Evolutionary conservation across 192 early-diverging fungal genomes (phyloP).

Genomic region (Dissophora ornata): DNA sequence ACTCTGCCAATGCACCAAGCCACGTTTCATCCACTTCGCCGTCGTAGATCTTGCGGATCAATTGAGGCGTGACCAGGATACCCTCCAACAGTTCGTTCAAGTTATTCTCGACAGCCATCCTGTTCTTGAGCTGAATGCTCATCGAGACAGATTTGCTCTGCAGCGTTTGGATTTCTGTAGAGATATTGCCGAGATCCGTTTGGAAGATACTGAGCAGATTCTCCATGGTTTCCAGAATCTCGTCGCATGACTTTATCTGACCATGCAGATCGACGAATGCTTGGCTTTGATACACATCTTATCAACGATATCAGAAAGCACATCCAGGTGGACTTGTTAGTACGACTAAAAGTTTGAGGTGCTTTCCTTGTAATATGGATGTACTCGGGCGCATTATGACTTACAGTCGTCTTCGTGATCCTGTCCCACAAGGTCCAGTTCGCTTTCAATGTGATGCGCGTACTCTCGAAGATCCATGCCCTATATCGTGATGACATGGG

Average conservation of each 20-base stretch:
- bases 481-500: conserved; percentile 20
- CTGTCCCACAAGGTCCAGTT: conserved; percentile 76
- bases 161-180: conserved; percentile 86
- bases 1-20: conserved; percentile 81
- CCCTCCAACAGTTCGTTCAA: conserved; percentile 85
- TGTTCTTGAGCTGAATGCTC: conserved; percentile 86
- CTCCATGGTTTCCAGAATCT: conserved; percentile 89
- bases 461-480: conserved; percentile 91
- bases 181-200: conserved; percentile 87
- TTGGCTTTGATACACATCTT: conserved; percentile 69
- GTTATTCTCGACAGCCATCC: conserved; percentile 79
- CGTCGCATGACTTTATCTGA: conserved; percentile 79
- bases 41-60: conserved; percentile 88
- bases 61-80: conserved; percentile 80
- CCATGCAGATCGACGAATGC: conserved; percentile 73
- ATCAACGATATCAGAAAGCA: no score
- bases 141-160: conserved; percentile 86
- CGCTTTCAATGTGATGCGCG: conserved; percentile 78
- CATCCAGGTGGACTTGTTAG: no score
- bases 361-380: no score
- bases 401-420: conserved; percentile 78
- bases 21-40: conserved; percentile 94
- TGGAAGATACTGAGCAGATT: conserved; percentile 86
- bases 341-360: no score
- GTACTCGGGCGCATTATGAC: no score